These are phyloP conservation scores for Gossypium thurberi DNA, from an alignment of 345 rosid species.

Conservation along the genomic window DNA sequence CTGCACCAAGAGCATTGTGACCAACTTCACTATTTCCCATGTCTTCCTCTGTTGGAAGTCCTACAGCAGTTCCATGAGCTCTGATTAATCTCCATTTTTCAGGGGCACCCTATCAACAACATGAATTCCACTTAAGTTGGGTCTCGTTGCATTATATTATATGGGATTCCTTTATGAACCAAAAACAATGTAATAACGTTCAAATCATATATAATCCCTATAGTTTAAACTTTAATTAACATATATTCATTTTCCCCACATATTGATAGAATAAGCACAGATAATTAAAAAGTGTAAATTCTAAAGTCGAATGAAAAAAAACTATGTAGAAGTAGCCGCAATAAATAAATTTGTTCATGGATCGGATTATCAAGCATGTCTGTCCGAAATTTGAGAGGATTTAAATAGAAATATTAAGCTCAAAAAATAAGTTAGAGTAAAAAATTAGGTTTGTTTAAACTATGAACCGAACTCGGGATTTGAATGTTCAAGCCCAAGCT, in stretches of 20 bases:
- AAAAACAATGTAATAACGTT: neutral
- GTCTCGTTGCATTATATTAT: neutral
- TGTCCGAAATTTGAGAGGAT: too few relatives aligned
- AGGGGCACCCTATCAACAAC: conserved; percentile 49
- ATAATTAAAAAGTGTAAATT: too few relatives aligned
- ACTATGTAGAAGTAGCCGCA: too few relatives aligned
- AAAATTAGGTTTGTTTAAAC: too few relatives aligned
- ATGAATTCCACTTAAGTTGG: neutral
- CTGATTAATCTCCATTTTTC: conserved; percentile 76
- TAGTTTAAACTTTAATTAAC: neutral
- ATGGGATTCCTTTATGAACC: neutral
- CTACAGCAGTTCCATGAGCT: conserved; percentile 90
- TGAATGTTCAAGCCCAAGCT: too few relatives aligned
- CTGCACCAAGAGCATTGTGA: conserved; percentile 97
- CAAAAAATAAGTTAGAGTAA: too few relatives aligned
- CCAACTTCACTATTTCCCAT: conserved; percentile 99
- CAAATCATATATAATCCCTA: too few relatives aligned
- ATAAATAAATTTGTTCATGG: too few relatives aligned
- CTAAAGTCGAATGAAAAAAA: too few relatives aligned
- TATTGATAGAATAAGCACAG: neutral
- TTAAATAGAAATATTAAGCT: too few relatives aligned
- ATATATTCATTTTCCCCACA: neutral
- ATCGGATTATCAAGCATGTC: too few relatives aligned
- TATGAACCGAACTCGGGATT: too few relatives aligned
- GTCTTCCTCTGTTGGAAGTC: conserved; percentile 90